phyloP scores from a whole-genome alignment of 345 rosid genomes.

The Camelina hispida region DNA sequence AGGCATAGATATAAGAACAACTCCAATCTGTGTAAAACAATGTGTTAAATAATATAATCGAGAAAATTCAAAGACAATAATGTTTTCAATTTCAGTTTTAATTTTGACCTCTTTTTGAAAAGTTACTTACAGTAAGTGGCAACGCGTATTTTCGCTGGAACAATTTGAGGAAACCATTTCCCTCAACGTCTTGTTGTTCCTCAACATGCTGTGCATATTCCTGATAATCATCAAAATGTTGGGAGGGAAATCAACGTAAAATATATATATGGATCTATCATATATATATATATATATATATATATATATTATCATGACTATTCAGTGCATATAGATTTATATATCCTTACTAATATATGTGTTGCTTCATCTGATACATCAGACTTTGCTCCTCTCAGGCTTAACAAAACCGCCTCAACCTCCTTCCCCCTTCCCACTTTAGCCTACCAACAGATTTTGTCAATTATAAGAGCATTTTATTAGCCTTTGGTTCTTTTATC shows the following conservation, averaged over 20 bases:
- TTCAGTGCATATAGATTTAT: neutral
- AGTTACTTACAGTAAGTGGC: slow-evolving; percentile 30
- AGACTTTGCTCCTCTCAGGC: slow-evolving; percentile 31
- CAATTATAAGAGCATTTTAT: too few species aligned
- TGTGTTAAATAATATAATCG: neutral
- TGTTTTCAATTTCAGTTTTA: neutral
- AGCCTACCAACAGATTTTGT: slow-evolving; percentile 18
- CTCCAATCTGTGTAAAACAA: slow-evolving; percentile 54
- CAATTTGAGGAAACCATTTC: slow-evolving; percentile 22
- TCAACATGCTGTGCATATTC: slow-evolving; percentile 31
- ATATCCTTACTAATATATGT: slow-evolving; percentile 39
- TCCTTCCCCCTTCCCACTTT: slow-evolving; percentile 40
- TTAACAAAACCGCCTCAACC: slow-evolving; percentile 32
- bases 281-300: too few species aligned
- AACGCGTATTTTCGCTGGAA: slow-evolving; percentile 40
- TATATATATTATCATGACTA: neutral
- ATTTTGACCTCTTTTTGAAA: neutral
- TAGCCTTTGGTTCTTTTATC: too few species aligned
- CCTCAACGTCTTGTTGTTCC: slow-evolving; percentile 22
- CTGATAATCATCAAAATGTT: slow-evolving; percentile 20
- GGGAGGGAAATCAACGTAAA: neutral
- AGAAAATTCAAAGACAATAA: neutral
- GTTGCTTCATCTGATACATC: slow-evolving; percentile 45
- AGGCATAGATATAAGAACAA: slow-evolving; percentile 79
- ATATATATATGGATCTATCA: neutral